Conservation (phyloP, 2,329 filamentous ascomycete genomes). For the Neofusicoccum ribis region DNA sequence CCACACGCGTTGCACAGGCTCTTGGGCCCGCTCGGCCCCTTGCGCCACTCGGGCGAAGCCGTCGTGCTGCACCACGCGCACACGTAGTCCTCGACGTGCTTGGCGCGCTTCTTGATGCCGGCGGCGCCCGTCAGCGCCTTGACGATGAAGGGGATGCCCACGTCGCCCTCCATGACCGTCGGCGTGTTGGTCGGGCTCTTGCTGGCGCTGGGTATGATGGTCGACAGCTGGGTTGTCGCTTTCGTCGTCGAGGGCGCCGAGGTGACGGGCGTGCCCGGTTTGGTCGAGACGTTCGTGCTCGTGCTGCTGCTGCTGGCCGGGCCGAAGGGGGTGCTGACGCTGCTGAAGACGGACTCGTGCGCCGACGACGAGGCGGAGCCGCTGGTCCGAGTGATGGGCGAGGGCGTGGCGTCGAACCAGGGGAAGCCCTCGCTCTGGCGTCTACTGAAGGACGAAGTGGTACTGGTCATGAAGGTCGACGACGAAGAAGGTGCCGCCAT, state of each 20-base stretch:
- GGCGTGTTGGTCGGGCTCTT: background rate
- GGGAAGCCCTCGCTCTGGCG: slow-evolving; percentile 8
- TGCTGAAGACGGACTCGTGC: slow-evolving; percentile 2
- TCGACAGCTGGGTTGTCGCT: background rate
- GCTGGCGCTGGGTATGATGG: background rate
- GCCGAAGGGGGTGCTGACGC: background rate
- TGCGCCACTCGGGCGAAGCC: slow-evolving; percentile 13
- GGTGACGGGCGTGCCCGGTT: background rate
- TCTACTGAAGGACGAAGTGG: background rate
- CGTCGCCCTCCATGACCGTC: background rate
- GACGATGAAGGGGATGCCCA: slow-evolving; percentile 6
- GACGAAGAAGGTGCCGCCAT: background rate
- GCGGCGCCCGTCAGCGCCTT: background rate
- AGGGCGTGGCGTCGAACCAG: background rate
- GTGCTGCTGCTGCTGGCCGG: background rate
- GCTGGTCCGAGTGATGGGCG: background rate
- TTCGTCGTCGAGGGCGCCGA: background rate
- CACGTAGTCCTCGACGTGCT: slow-evolving; percentile 11
- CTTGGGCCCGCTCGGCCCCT: slow-evolving; percentile 7
- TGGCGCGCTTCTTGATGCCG: background rate
- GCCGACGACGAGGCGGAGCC: background rate
- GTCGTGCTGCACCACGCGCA: slow-evolving; percentile 9
- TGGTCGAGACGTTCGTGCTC: background rate
- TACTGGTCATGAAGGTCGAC: background rate
- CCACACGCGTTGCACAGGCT: slow-evolving; percentile 19